phyloP scores from a whole-genome alignment of 192 early-diverging fungal species.

The Kappamyces sp. region DNA sequence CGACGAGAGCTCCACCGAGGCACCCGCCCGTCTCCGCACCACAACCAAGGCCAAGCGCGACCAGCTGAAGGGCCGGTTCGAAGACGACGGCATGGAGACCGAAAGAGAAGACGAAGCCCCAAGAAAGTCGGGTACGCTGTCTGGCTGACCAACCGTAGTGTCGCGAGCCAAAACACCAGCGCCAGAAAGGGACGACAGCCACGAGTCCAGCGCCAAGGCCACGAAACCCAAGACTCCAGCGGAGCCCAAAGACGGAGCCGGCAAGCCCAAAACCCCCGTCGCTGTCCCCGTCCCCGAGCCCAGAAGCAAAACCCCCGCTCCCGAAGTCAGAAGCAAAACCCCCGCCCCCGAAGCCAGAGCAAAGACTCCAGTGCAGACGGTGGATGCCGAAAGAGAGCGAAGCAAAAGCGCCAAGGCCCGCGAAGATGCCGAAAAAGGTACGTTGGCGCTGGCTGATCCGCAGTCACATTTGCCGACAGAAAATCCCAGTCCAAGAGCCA shows the following conservation, averaged over 20 bases:
- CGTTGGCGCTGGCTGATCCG: no score
- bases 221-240: neutral
- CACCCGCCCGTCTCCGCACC: neutral
- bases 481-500: no score
- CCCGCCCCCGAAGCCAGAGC: no score
- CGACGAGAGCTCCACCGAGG: neutral
- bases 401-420: no score
- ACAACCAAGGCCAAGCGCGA: conserved; percentile 6
- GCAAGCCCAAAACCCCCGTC: neutral
- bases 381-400: no score
- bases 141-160: neutral
- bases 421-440: no score
- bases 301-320: no score
- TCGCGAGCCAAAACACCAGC: conserved; percentile 1
- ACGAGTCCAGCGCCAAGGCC: neutral
- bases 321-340: no score
- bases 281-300: no score
- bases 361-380: no score
- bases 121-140: neutral
- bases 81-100: conserved; percentile 4
- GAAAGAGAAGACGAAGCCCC: neutral
- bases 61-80: neutral
- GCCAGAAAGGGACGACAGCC: conserved; percentile 6
- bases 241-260: neutral
- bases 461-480: no score